These are phyloP conservation scores for Sclerotinia borealis DNA, from an alignment of 2,329 filamentous ascomycete species.

Conservation along the genomic window DNA sequence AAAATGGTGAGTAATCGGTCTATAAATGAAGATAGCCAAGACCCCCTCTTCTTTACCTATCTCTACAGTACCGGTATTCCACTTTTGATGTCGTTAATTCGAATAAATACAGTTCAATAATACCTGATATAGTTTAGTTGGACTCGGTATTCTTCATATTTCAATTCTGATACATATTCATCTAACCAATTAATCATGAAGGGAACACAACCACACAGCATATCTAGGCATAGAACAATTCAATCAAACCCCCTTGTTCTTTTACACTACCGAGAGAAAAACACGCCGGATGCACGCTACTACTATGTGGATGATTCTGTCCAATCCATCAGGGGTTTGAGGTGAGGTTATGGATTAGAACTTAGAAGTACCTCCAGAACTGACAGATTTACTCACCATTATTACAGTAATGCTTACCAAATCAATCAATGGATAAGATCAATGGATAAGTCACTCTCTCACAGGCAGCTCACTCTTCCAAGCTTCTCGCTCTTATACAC, in stretches of 20 bases:
- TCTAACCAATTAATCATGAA: neutral
- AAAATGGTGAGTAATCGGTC: neutral
- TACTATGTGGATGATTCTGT: neutral
- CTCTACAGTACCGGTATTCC: too few relatives aligned
- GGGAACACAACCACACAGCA: neutral
- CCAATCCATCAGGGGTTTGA: neutral
- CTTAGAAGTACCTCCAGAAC: neutral
- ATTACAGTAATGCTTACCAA: slow-evolving; percentile 1
- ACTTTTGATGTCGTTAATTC: neutral
- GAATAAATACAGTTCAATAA: neutral
- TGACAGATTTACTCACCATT: neutral
- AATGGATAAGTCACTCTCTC: neutral
- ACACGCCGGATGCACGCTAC: neutral
- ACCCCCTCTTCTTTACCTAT: too few relatives aligned
- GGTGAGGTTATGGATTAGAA: neutral
- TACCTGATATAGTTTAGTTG: neutral
- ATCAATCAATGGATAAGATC: neutral
- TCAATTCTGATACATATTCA: neutral
- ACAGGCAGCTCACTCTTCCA: neutral
- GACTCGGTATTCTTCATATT: neutral
- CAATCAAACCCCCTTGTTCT: neutral
- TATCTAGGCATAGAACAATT: neutral
- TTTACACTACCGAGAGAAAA: slow-evolving; percentile 5
- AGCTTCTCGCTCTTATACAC: neutral
- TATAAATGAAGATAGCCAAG: too few relatives aligned